These are phyloP conservation scores for Cladobotryum protrusum DNA, from an alignment of 2,329 filamentous ascomycete genomes.

Conservation along the genomic window DNA sequence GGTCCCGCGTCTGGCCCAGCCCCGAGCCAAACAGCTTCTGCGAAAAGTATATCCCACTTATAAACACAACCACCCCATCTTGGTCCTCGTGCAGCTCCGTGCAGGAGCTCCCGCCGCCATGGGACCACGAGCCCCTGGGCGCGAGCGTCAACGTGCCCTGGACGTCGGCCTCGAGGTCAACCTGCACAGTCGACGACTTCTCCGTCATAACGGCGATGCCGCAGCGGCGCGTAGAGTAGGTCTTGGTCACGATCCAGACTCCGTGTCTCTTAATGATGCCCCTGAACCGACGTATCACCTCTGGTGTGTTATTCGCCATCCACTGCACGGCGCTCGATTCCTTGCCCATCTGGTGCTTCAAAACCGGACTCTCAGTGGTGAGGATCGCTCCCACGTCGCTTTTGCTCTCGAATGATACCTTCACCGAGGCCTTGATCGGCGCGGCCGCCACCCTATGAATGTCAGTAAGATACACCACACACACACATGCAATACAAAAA, in stretches of 20 bases:
- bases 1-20: neutral
- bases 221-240: conserved; percentile 1
- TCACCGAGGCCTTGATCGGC: conserved; percentile 2
- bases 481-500: too few species aligned
- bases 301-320: too few species aligned
- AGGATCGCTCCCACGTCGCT: neutral
- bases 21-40: neutral
- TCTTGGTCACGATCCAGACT: conserved; percentile 3
- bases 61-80: conserved; percentile 6
- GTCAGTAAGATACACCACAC: too few species aligned
- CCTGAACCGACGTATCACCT: too few species aligned
- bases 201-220: neutral
- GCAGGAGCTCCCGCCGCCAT: neutral
- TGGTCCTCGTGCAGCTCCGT: conserved; percentile 8
- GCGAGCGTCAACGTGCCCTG: neutral
- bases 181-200: neutral
- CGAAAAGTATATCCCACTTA: conserved; percentile 10
- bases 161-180: neutral
- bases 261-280: neutral
- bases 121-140: neutral
- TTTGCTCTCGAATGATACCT: neutral
- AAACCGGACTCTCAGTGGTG: neutral
- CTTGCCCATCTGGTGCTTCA: too few species aligned
- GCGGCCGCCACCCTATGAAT: neutral
- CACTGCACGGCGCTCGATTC: too few species aligned